phyloP scores from a whole-genome alignment of 495 filamentous ascomycete species.

The Penicillium turbatum region DNA sequence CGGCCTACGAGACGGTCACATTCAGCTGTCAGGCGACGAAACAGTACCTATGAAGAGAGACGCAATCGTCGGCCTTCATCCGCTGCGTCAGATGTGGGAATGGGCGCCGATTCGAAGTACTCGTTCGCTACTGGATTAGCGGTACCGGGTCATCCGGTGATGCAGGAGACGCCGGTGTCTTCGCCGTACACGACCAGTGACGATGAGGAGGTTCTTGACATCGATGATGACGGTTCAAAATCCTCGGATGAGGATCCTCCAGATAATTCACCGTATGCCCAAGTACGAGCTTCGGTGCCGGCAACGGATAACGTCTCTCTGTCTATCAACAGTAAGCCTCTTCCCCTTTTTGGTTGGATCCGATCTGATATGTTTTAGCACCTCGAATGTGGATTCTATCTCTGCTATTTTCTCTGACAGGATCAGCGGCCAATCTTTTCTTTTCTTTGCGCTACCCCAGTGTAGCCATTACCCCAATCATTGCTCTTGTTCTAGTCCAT shows the following conservation, averaged over 20 bases:
- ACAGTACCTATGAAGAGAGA: constrained; percentile 11
- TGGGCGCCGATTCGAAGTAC: constrained; percentile 29
- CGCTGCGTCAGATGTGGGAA: constrained; percentile 25
- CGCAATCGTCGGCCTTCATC: constrained; percentile 23
- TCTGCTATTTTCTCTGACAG: constrained; percentile 70
- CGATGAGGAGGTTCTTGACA: constrained; percentile 22
- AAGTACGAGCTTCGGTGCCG: constrained; percentile 74
- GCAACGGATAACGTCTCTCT: constrained; percentile 66
- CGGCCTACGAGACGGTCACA: constrained; percentile 15
- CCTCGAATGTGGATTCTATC: constrained; percentile 83
- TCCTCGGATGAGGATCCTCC: constrained; percentile 26
- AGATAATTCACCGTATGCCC: constrained; percentile 48
- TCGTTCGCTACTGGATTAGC: constrained; percentile 31
- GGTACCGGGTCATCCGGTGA: constrained; percentile 19
- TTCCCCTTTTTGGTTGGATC: background rate
- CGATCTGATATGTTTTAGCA: constrained; percentile 24
- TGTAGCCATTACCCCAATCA: constrained; percentile 79
- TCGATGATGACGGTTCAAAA: constrained; percentile 26
- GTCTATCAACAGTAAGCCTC: constrained; percentile 62
- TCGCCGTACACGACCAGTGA: constrained; percentile 22
- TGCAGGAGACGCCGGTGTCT: constrained; percentile 19
- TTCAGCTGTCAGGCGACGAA: constrained; percentile 16
- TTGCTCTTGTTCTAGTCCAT: constrained; percentile 76
- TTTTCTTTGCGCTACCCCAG: constrained; percentile 82
- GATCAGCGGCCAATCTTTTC: constrained; percentile 79